phyloP scores from a whole-genome alignment of 306 rosid species.

The Geum urbanum region DNA sequence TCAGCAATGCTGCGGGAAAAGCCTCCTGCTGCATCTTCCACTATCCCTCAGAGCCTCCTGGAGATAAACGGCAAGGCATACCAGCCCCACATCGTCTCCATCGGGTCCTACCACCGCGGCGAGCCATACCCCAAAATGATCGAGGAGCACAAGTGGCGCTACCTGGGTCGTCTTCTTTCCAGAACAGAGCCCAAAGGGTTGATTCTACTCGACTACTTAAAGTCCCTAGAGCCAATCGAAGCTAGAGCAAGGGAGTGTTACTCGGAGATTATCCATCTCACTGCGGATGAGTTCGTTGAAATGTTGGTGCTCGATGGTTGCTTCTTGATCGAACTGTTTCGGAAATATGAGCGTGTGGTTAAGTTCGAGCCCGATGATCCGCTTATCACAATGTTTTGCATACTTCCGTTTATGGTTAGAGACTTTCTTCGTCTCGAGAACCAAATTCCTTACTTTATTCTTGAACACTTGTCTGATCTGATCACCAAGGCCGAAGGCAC shows the following conservation, averaged over 20 bases:
- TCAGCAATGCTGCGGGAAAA: slow-evolving; percentile 43
- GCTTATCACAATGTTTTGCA: slow-evolving; percentile 43
- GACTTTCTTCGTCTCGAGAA: slow-evolving; percentile 72
- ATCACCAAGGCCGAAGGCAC: slow-evolving; percentile 15
- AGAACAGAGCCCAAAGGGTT: slow-evolving; percentile 27
- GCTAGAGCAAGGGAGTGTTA: slow-evolving; percentile 46
- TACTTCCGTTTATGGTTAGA: slow-evolving; percentile 39
- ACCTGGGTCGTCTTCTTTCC: slow-evolving; percentile 36
- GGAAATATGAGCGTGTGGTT: slow-evolving; percentile 28
- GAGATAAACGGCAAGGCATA: slow-evolving; percentile 50
- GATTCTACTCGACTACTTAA: slow-evolving; percentile 17
- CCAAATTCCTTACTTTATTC: slow-evolving; percentile 62
- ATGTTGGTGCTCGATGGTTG: slow-evolving; percentile 69
- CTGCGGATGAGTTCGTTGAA: slow-evolving; percentile 36
- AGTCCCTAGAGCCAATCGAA: slow-evolving; percentile 33
- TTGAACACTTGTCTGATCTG: slow-evolving; percentile 33
- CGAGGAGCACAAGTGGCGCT: slow-evolving; percentile 59
- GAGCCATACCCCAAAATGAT: slow-evolving; percentile 42
- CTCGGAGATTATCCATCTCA: slow-evolving; percentile 36
- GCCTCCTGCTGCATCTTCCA: slow-evolving; percentile 50
- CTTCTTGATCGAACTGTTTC: slow-evolving; percentile 52
- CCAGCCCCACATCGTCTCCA: slow-evolving; percentile 58
- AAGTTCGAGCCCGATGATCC: slow-evolving; percentile 43
- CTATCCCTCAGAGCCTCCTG: slow-evolving; percentile 41
- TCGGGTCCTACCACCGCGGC: slow-evolving; percentile 57